Evolutionary conservation across 805 yeast genomes (phyloP).

Genomic region (Sugiyamaella floridensis): DNA sequence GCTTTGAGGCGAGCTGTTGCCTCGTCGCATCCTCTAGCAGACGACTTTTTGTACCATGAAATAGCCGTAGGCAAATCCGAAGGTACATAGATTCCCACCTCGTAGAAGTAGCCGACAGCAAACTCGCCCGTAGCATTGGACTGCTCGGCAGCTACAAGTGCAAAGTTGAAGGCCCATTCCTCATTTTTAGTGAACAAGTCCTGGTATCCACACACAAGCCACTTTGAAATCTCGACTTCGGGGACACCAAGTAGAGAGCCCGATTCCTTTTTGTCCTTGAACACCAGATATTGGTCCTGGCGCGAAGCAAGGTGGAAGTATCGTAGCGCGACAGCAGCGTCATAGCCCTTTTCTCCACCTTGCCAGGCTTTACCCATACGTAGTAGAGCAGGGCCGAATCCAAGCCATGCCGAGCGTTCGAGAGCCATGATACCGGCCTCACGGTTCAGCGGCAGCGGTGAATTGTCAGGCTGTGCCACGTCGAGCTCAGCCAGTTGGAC

Average conservation of each 20-base stretch:
- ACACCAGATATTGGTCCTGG: slow-evolving; percentile 28
- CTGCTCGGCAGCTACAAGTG: slow-evolving; percentile 52
- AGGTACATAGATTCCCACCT: slow-evolving; percentile 55
- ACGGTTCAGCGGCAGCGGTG: slow-evolving; percentile 1
- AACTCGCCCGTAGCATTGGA: slow-evolving; percentile 59
- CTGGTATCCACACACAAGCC: slow-evolving; percentile 67
- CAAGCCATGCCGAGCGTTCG: slow-evolving; percentile 32
- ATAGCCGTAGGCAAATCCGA: slow-evolving; percentile 39
- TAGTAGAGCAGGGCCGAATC: slow-evolving; percentile 32
- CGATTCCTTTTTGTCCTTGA: slow-evolving; percentile 10
- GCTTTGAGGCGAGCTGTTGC: slow-evolving; percentile 27
- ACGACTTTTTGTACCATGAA: slow-evolving; percentile 47
- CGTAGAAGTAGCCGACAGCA: slow-evolving; percentile 61
- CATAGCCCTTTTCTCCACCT: slow-evolving; percentile 29
- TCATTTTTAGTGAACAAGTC: slow-evolving; percentile 49
- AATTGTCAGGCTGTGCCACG: slow-evolving; percentile 4
- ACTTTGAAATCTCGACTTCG: slow-evolving; percentile 37
- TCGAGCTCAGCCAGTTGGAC: slow-evolving; percentile 30
- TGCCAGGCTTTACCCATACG: slow-evolving; percentile 34
- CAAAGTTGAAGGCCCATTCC: slow-evolving; percentile 62
- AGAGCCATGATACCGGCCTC: slow-evolving; percentile 26
- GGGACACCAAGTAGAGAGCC: slow-evolving; percentile 27
- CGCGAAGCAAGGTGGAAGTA: slow-evolving; percentile 31
- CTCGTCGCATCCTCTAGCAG: slow-evolving; percentile 41
- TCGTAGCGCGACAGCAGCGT: slow-evolving; percentile 28